phyloP scores from a whole-genome alignment of 139 green algal species.

The Chlorella sp. region DNA sequence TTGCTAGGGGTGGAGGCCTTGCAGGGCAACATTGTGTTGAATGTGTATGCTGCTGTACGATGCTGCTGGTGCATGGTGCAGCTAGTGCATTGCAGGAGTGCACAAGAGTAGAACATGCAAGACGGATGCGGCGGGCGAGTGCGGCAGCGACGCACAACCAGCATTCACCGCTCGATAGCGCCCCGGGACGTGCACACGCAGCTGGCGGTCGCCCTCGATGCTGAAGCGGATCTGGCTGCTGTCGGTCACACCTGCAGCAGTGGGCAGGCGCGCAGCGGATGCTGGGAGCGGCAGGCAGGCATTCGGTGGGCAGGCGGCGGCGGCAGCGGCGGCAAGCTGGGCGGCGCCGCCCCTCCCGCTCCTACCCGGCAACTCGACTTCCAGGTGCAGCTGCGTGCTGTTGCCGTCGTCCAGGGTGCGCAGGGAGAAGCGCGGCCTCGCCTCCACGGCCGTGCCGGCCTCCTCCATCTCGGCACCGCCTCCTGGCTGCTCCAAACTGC shows the following conservation, averaged over 20 bases:
- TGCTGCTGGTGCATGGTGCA: too few species aligned
- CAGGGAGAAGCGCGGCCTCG: neutral
- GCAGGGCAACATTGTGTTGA: too few species aligned
- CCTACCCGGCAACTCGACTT: constrained; percentile 15
- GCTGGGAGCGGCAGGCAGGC: neutral
- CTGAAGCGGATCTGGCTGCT: constrained; percentile 8
- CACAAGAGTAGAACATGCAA: too few species aligned
- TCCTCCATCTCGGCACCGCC: too few species aligned
- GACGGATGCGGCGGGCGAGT: too few species aligned
- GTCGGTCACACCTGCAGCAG: constrained; percentile 7
- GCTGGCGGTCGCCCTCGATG: neutral
- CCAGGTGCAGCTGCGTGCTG: neutral
- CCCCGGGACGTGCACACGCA: constrained; percentile 12
- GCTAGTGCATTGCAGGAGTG: too few species aligned
- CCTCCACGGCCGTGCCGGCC: neutral
- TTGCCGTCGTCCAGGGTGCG: neutral
- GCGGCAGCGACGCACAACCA: too few species aligned
- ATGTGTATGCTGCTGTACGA: too few species aligned
- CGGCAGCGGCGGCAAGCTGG: neutral
- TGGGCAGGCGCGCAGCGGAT: neutral
- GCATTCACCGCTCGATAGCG: constrained; percentile 24
- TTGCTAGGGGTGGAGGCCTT: neutral
- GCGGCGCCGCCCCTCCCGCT: neutral
- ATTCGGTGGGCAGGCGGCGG: too few species aligned
- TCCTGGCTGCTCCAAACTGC: too few species aligned